A percentile compares a stretch with the other conserved stretches of the same genome.
Evolutionary conservation across 331 rosid species (phyloP).

Genomic region (Telfairia occidentalis): DNA sequence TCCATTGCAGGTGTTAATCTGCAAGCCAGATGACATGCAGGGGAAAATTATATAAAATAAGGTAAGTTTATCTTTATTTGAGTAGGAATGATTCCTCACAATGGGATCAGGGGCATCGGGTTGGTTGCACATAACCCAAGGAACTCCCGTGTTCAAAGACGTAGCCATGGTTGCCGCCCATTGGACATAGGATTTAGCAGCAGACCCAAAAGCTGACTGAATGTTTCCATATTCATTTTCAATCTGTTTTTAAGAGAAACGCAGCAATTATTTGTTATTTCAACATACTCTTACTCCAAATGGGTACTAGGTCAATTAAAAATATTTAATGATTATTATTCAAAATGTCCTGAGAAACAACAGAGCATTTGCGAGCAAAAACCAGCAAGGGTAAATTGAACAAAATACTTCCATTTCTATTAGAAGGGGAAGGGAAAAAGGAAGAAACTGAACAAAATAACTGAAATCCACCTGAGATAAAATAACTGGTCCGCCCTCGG

Average conservation of each 20-base stretch:
- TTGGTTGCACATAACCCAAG: conserved; percentile 99
- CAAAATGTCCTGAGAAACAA: not conserved
- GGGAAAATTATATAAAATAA: conserved; percentile 7
- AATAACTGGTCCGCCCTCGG: conserved; percentile 95
- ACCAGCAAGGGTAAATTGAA: not conserved
- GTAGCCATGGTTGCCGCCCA: conserved; percentile 95
- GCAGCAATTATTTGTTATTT: not conserved
- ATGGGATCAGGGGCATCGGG: conserved; percentile 84
- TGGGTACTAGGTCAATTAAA: not conserved
- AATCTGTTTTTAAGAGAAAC: conserved; percentile 32
- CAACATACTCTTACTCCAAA: not conserved
- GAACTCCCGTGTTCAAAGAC: conserved; percentile 86
- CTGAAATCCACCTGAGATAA: conserved; percentile 65
- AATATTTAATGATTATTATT: not conserved
- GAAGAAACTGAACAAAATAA: not conserved
- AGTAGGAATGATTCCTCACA: conserved; percentile 32
- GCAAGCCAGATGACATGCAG: conserved; percentile 10
- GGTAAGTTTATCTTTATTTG: not conserved
- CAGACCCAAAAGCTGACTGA: conserved; percentile 40
- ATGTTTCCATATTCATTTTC: conserved; percentile 90
- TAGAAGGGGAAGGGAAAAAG: not conserved
- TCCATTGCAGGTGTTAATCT: conserved; percentile 92
- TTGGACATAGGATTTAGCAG: conserved; percentile 57
- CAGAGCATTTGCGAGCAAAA: not conserved
- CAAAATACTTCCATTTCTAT: not conserved